These are phyloP conservation scores for Cyberlindnera meyerae DNA, from an alignment of 805 yeast species.

Conservation along the genomic window DNA sequence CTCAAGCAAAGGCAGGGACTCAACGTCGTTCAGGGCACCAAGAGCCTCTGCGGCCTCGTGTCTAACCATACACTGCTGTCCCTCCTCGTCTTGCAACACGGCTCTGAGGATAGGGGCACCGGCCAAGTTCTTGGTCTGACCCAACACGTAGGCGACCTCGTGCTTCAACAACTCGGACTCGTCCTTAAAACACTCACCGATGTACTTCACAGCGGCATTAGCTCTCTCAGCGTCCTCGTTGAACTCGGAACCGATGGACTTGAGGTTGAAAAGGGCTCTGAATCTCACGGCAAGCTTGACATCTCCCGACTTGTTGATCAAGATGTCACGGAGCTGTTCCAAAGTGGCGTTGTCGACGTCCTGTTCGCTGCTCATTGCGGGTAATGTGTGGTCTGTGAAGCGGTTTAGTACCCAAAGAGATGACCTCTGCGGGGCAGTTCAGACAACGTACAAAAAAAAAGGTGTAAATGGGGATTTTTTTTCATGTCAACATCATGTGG, in stretches of 20 bases:
- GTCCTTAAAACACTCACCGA: slow-evolving; percentile 80
- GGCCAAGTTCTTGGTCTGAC: slow-evolving; percentile 82
- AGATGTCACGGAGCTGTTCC: slow-evolving; percentile 68
- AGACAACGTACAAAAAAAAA: slow-evolving; percentile 2
- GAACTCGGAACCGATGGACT: slow-evolving; percentile 78
- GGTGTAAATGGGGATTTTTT: slow-evolving; percentile 2
- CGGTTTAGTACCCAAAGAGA: not conserved
- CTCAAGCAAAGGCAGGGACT: slow-evolving; percentile 61
- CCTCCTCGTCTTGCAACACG: slow-evolving; percentile 54
- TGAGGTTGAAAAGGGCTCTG: slow-evolving; percentile 89
- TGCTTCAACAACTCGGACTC: slow-evolving; percentile 85
- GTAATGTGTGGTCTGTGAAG: not conserved
- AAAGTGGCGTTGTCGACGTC: slow-evolving; percentile 31
- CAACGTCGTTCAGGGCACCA: slow-evolving; percentile 87
- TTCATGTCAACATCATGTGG: not conserved
- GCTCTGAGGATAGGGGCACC: slow-evolving; percentile 74
- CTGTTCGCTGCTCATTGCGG: slow-evolving; percentile 9
- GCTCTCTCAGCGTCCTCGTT: slow-evolving; percentile 49
- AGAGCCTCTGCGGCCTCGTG: slow-evolving; percentile 99
- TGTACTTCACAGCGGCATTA: slow-evolving; percentile 66
- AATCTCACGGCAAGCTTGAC: slow-evolving; percentile 80
- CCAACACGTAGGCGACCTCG: slow-evolving; percentile 95
- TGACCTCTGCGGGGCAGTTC: not conserved
- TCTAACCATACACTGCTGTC: slow-evolving; percentile 93
- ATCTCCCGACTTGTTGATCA: slow-evolving; percentile 60